Base-by-base conservation (phyloP, 1,139 yeast species). In the Hyphopichia buzzinii region DNA sequence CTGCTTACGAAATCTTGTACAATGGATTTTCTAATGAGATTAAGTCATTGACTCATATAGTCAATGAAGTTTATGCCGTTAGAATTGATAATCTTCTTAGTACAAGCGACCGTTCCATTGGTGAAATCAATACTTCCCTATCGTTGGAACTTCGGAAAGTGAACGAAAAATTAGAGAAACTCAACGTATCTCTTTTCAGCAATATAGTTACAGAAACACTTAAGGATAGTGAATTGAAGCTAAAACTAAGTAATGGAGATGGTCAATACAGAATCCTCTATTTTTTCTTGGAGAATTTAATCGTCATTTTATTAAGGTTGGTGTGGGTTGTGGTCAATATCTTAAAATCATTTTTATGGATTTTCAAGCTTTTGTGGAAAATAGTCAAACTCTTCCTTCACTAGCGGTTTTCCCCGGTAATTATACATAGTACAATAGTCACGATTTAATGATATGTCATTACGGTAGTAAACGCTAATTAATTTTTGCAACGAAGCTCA, bases 51-150 rank as follows among this genome's bases (percentile, higher is more conserved):
- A 51, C 61, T 19, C 71, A 64, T 35, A 44, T 63, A 43, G 65
- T 63, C 15, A 67, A 67, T 41, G 74, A 74, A 36, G 70, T 61
- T 19, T 64, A 69, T 41, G 64, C 75, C 1, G 54, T 78, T n/a
- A 61, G 68, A 35, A 72, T 83, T 34, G 96, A 88, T 50, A 77
- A 77, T 30, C 59, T 87, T 38, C 66, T 88, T 29, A 78, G 84
- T 16, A 70, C 75, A 30, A 80, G 90, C 37, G 96, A 88, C 57
- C 68, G 95, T 43, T 74, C 86, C 16, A 76, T 84, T 39, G 85
- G 92, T 44, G 95, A 86, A 52, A 83, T 88, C 41, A 86, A 84
- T 56, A 88, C 96, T 0, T 83, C 94, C 1, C 63, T 87, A 35
- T 78, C 89, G 22, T 62, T 87, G 36, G 87, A 85, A 48, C 64